Conservation (phyloP, 495 filamentous ascomycete genomes). For the Trichocladium uniseriatum region DNA sequence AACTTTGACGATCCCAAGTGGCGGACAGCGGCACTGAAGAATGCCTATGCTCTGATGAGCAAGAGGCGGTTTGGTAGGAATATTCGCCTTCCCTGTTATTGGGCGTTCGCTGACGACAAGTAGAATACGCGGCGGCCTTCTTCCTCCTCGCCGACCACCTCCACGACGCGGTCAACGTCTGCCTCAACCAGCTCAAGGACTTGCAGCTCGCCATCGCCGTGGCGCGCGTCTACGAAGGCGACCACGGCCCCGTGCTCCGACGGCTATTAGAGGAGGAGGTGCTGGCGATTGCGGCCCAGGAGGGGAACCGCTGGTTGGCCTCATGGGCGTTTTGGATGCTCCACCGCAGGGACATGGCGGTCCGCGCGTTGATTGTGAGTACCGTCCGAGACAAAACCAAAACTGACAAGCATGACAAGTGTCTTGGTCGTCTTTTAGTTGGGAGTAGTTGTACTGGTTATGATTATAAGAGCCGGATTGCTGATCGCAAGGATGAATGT, state of each 20-base stretch:
- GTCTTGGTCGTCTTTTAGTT: too few relatives aligned
- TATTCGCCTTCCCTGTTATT: background rate
- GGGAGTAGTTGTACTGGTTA: too few relatives aligned
- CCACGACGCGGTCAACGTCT: constrained; percentile 75
- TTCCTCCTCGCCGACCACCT: constrained; percentile 86
- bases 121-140: constrained; percentile 91
- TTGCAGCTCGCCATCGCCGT: constrained; percentile 87
- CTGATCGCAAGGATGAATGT: background rate
- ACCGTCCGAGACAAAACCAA: background rate
- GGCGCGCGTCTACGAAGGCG: constrained; percentile 80
- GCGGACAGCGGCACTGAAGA: constrained; percentile 88
- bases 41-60: constrained; percentile 92
- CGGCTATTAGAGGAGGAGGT: constrained; percentile 72
- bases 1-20: constrained; percentile 81
- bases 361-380: constrained; percentile 66
- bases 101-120: constrained; percentile 9
- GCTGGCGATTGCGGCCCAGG: constrained; percentile 62
- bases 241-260: constrained; percentile 63
- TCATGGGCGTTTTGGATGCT: constrained; percentile 97
- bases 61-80: constrained; percentile 73
- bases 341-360: constrained; percentile 69
- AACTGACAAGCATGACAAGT: too few relatives aligned
- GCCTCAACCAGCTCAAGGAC: constrained; percentile 75
- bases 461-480: background rate
- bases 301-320: constrained; percentile 88